Evolutionary conservation across 768 basidiomycete genomes (phyloP), one percentile per base, ranked within the genome.

Genomic region (Candolleomyces aberdarensis): DNA sequence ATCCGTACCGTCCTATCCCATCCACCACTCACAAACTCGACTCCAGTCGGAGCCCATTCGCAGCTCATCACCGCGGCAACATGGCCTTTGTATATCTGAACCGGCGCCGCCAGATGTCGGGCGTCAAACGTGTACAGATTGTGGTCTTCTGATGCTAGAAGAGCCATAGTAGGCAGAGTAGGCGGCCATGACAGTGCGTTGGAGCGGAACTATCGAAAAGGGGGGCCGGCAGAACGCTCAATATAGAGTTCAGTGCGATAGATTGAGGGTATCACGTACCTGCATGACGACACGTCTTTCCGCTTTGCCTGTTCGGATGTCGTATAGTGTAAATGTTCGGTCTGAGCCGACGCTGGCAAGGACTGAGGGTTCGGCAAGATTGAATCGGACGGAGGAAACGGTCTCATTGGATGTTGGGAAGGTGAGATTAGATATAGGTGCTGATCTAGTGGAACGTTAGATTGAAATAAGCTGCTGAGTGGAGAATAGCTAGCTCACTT

Each of bases 81-180:
- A 71, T 99, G 97, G 0, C 87, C 95, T 74, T 98, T 98, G 83
- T 96, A 98, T 29, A 98, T 91, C 63, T 96, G 92, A 1, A 86
- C 92, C 4, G 97, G 94, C 1, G 83, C 79, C 13, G 83, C 76
- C 22, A 99, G 81, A 58, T 91, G 85, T 47, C 97, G 85, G 54
- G 98, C 89, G 69, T 99, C 97, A 72, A 97, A 99, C 0, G 97
- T 98, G 74, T 98, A 98, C 26, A 98, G 81, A 68, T 98, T 97
- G 77, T 98, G 96, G 69, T 98, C 96, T 78, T 98, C 97, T 0
- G 96, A 98, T n/a, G 93, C 97, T 7, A 98, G 84, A 8, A 99
- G 84, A 43, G 98, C 76, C 3, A 88, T 80, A 0, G 96, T 98
- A 3, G 97, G 97, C 70, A 95, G 89, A 0, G 94, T 96, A 0